Percentiles rank a stretch among this genome's conserved stretches.
Evolutionary conservation across 2,329 filamentous ascomycete genomes (phyloP).

Genomic region (Rugonectria rugulosa): DNA sequence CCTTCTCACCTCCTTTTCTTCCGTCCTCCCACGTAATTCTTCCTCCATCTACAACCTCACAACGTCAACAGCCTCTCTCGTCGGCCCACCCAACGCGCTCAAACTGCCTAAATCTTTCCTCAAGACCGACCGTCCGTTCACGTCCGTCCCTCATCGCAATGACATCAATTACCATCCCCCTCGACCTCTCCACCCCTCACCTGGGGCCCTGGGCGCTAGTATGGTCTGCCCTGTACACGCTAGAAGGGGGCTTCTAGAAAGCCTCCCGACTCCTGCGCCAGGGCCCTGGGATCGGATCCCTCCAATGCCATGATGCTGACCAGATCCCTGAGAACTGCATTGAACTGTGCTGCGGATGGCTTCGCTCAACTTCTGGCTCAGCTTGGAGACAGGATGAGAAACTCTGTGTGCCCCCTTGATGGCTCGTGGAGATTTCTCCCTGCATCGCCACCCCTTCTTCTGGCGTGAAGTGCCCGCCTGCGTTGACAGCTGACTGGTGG

Average conservation of each 20-base stretch:
- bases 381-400: slow-evolving; percentile 8
- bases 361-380: slow-evolving; percentile 23
- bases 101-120: slow-evolving; percentile 23
- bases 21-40: slow-evolving; percentile 20
- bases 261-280: slow-evolving; percentile 35
- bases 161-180: slow-evolving; percentile 31
- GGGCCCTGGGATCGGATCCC: slow-evolving; percentile 35
- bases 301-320: slow-evolving; percentile 31
- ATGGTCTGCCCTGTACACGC: slow-evolving; percentile 32
- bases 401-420: slow-evolving; percentile 1
- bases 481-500: slow-evolving; percentile 24
- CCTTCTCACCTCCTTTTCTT: slow-evolving; percentile 13
- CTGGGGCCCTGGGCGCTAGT: slow-evolving; percentile 30
- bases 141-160: slow-evolving; percentile 25
- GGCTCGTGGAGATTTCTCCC: slow-evolving; percentile 29
- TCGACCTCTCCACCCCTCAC: slow-evolving; percentile 28
- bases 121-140: slow-evolving; percentile 25
- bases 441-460: slow-evolving; percentile 13
- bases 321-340: slow-evolving; percentile 28
- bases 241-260: slow-evolving; percentile 41
- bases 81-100: slow-evolving; percentile 34
- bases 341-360: slow-evolving; percentile 17
- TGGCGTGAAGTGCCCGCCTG: slow-evolving; percentile 3
- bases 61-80: slow-evolving; percentile 26
- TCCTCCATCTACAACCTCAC: slow-evolving; percentile 9